Conservation (phyloP, 2,329 filamentous ascomycete species). For the Ophiostoma ips region DNA sequence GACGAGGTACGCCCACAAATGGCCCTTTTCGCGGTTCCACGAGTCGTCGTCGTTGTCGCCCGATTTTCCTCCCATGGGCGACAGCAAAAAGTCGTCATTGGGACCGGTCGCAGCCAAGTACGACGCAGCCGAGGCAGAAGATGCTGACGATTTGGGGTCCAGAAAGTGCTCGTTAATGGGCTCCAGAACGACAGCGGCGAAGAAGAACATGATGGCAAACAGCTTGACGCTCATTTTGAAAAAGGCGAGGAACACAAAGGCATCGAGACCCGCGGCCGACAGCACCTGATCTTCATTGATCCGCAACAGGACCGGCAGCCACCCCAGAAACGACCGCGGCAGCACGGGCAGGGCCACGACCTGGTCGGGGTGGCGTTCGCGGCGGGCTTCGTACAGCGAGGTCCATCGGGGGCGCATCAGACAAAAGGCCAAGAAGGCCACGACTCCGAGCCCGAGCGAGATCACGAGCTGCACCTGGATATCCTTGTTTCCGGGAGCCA, state of each 20-base stretch:
- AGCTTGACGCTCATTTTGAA: slow-evolving; percentile 91
- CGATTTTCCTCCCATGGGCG: slow-evolving; percentile 2
- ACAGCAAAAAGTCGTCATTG: neutral
- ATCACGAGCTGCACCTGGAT: slow-evolving; percentile 55
- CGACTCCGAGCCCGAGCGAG: slow-evolving; percentile 54
- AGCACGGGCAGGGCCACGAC: slow-evolving; percentile 57
- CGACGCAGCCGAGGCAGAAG: neutral
- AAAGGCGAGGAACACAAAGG: slow-evolving; percentile 88
- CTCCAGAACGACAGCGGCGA: slow-evolving; percentile 65
- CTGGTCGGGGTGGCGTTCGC: slow-evolving; percentile 45
- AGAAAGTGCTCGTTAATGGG: slow-evolving; percentile 67
- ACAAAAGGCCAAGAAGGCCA: slow-evolving; percentile 65
- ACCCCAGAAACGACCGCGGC: slow-evolving; percentile 76
- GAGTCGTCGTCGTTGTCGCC: slow-evolving; percentile 21
- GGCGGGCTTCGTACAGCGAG: slow-evolving; percentile 73
- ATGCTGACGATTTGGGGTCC: slow-evolving; percentile 7
- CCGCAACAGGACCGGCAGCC: slow-evolving; percentile 74
- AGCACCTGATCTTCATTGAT: slow-evolving; percentile 85
- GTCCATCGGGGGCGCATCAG: slow-evolving; percentile 86
- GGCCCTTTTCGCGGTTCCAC: slow-evolving; percentile 30
- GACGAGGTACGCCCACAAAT: slow-evolving; percentile 85
- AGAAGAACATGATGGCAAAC: slow-evolving; percentile 64
- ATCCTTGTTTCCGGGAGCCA: slow-evolving; percentile 29
- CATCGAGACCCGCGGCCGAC: slow-evolving; percentile 81
- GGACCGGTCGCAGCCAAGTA: too few relatives aligned